These are phyloP conservation scores for Cyclotella choctawhatcheeana DNA, from an alignment of 108 stramenopile species.

Conservation along the genomic window DNA sequence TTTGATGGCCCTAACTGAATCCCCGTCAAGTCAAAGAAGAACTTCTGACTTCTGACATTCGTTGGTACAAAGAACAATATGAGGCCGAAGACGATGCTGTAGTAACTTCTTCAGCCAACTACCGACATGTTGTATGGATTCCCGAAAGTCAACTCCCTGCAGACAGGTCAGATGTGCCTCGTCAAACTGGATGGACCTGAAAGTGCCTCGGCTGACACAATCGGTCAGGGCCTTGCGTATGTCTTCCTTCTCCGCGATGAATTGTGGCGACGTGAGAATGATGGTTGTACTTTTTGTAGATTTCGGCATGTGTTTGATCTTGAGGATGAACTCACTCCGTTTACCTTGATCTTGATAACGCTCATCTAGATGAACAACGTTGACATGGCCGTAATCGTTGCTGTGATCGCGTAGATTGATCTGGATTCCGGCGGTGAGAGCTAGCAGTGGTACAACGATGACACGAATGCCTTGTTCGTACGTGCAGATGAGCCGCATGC, in stretches of 20 bases:
- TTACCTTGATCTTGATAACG: no score
- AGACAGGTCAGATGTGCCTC: not conserved
- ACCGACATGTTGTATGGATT: not conserved
- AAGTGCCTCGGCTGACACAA: not conserved
- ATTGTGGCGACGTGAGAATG: not conserved
- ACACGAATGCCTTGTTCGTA: not conserved
- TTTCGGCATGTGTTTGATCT: not conserved
- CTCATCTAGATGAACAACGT: not conserved
- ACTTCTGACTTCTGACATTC: not conserved
- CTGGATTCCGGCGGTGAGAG: not conserved
- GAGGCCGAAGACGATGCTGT: not conserved
- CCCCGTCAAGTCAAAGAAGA: not conserved
- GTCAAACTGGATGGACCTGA: not conserved
- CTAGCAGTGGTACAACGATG: not conserved
- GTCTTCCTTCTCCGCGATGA: not conserved
- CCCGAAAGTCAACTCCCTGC: not conserved
- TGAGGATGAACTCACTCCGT: not conserved
- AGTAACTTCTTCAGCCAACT: not conserved
- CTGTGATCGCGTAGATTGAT: not conserved
- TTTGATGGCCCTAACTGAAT: not conserved
- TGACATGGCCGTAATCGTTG: not conserved
- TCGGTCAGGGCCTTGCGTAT: not conserved
- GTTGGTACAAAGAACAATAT: not conserved
- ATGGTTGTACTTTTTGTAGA: not conserved
- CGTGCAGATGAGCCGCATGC: not conserved